A percentile compares a stretch with the other conserved stretches of the same genome.
Evolutionary conservation across 495 filamentous ascomycete genomes (phyloP).

Genomic region (Geopyxis carbonaria): DNA sequence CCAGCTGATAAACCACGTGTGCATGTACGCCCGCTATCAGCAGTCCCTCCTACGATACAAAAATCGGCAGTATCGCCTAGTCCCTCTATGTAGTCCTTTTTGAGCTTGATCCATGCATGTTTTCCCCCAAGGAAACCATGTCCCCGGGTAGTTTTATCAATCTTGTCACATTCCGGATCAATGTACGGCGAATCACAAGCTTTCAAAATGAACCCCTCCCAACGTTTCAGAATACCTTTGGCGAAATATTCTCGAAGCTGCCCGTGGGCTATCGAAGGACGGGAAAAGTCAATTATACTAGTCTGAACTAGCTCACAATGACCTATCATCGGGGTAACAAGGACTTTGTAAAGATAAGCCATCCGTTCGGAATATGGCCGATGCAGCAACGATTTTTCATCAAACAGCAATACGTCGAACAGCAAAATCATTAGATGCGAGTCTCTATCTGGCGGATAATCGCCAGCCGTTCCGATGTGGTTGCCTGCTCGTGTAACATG

Average conservation of each 20-base stretch:
- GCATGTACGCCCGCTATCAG: constrained; percentile 29
- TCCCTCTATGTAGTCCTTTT: constrained; percentile 73
- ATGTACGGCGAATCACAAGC: constrained; percentile 65
- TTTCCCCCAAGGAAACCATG: constrained; percentile 19
- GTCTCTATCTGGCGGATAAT: constrained; percentile 29
- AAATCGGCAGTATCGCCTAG: constrained; percentile 73
- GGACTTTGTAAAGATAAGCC: constrained; percentile 34
- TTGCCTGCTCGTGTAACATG: constrained; percentile 58
- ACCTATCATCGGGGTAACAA: constrained; percentile 40
- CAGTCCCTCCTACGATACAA: constrained; percentile 53
- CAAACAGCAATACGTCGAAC: constrained; percentile 58
- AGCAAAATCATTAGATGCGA: constrained; percentile 65
- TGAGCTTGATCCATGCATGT: constrained; percentile 57
- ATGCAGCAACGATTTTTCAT: constrained; percentile 47
- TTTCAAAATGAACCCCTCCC: constrained; percentile 69
- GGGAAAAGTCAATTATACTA: constrained; percentile 42
- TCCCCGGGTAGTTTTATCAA: constrained; percentile 3
- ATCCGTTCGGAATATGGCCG: constrained; percentile 45
- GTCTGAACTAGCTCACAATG: constrained; percentile 31
- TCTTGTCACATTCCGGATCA: constrained; percentile 27
- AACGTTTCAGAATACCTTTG: constrained; percentile 42
- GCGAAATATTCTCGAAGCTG: constrained; percentile 46
- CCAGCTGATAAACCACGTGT: neutral
- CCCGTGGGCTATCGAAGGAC: constrained; percentile 26
- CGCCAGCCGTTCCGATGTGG: constrained; percentile 47